phyloP scores from a whole-genome alignment of 2,329 filamentous ascomycete genomes.

The Sporothrix sp. region DNA sequence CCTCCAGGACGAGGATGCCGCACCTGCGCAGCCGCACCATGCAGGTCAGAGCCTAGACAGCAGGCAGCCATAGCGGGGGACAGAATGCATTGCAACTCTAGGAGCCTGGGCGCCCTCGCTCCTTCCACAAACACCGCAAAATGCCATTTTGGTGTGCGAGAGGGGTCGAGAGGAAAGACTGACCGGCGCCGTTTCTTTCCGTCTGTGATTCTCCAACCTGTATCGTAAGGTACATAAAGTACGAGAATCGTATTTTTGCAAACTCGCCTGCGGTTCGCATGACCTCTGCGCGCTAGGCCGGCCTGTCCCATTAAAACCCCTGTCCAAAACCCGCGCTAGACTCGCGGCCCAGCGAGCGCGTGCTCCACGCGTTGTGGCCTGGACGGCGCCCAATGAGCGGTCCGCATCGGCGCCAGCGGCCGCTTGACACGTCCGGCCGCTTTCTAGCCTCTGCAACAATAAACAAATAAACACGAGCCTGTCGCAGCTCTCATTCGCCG shows the following conservation, averaged over 20 bases:
- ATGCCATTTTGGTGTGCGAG: not conserved
- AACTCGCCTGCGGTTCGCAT: not conserved
- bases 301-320: conserved; percentile 6
- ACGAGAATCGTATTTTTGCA: too few species aligned
- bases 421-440: conserved; percentile 2
- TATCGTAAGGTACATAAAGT: not conserved
- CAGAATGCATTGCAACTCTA: too few species aligned
- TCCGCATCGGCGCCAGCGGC: not conserved
- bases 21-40: not conserved
- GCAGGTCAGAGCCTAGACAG: not conserved
- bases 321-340: conserved; percentile 1
- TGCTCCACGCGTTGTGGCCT: conserved; percentile 3
- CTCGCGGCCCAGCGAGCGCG: conserved; percentile 8
- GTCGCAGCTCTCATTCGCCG: not conserved
- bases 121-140: not conserved
- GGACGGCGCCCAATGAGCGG: not conserved
- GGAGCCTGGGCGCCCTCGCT: not conserved
- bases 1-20: not conserved
- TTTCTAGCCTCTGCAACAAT: not conserved
- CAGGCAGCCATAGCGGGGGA: not conserved
- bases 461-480: conserved; percentile 3
- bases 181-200: not conserved
- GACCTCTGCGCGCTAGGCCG: not conserved
- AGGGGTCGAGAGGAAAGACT: not conserved
- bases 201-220: not conserved